Base-by-base conservation (phyloP, 2,329 filamentous ascomycete species). In the Ophiocordyceps australis region DNA sequence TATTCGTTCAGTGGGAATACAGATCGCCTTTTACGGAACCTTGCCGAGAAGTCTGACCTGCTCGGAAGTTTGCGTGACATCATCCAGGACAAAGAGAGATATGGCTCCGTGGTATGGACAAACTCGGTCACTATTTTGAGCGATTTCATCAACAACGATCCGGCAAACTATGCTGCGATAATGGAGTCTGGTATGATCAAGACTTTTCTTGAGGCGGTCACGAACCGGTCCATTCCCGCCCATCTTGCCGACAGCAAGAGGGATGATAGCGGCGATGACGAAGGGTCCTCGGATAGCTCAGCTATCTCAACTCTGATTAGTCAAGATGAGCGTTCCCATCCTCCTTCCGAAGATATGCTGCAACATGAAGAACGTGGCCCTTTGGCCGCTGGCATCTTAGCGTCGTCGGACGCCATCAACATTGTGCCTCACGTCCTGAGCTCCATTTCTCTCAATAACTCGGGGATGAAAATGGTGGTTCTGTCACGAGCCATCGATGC, bases 61-160 rank as follows among this genome's bases (percentile, higher is more conserved):
- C 62, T 98, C 23, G 65, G 61, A 14, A 81, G 79, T 30, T 62
- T 99, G 26, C 74, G 80, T 28, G 64, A 73, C 20, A 80, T 98
- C 23, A 77, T 94, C 34, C 72, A 76, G 34, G 77, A 92, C 39
- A 74, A 79, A 20, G 60, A 60, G 27, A 61, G 74, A 20, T 99
- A 85, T 45, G 89, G 89, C 9, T 89, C 86, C 3, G 76, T 89
- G 31, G 82, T 95, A 5, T 99, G 89, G 89, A 93, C 83, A 25
- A 85, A 85, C 45, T 78, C 83, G 6, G 81, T 93, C 33, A 85
- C 76, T 28, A 86, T 94, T 29, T 59, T 98, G 26, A 89, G 81
- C 43, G 86, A 82, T 39, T 98, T 98, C 49, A 92, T 99, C 40
- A 91, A 99, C 52, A 94, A 95, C 43, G 89, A 98, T 42, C 89